Evolutionary conservation across 768 basidiomycete genomes (phyloP).

Genomic region (Mycena vitilis): DNA sequence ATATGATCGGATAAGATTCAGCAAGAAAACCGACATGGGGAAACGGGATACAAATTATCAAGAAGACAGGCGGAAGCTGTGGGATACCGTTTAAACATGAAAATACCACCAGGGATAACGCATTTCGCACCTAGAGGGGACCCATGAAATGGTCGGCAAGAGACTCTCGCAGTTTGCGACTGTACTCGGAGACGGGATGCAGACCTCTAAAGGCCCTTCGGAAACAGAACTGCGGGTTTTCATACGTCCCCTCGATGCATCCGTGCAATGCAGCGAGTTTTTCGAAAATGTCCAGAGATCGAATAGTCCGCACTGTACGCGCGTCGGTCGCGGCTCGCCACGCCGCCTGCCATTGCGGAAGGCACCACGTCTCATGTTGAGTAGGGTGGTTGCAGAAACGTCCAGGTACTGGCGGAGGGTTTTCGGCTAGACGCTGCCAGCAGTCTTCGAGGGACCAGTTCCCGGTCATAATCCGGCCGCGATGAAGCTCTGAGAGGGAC

Average conservation of each 20-base stretch:
- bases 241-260: not conserved
- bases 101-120: too few relatives aligned
- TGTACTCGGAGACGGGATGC: not conserved
- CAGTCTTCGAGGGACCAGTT: not conserved
- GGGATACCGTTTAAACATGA: too few relatives aligned
- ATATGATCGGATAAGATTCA: too few relatives aligned
- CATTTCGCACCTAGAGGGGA: not conserved
- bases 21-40: too few relatives aligned
- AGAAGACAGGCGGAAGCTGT: too few relatives aligned
- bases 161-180: not conserved
- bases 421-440: not conserved
- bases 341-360: not conserved
- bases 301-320: not conserved
- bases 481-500: not conserved
- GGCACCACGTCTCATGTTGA: not conserved
- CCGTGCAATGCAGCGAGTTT: not conserved
- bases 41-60: too few relatives aligned
- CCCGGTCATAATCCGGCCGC: not conserved
- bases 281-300: not conserved
- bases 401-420: not conserved
- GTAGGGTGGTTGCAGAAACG: too few relatives aligned
- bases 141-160: conserved; percentile 11
- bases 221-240: not conserved
- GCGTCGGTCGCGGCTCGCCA: not conserved
- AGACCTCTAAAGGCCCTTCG: not conserved